Conservation (phyloP, 2,329 filamentous ascomycete species). For the Leptographium galeiforme region DNA sequence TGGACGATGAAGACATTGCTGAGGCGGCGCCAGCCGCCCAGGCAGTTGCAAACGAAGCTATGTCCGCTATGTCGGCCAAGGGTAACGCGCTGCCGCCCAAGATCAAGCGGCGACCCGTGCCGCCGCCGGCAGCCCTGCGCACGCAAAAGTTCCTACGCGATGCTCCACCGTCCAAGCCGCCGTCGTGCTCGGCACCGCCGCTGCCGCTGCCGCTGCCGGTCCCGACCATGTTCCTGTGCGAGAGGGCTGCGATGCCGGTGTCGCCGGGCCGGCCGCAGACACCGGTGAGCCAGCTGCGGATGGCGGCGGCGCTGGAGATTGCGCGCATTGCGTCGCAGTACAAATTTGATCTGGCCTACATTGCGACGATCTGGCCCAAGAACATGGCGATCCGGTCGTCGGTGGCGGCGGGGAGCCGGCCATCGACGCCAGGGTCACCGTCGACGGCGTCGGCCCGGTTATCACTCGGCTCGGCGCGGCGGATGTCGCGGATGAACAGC, state of each 20-base stretch:
- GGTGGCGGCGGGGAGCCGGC: neutral
- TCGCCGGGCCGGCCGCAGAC: conserved; percentile 4
- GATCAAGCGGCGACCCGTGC: neutral
- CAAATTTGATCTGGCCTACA: conserved; percentile 44
- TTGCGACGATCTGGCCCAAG: conserved; percentile 44
- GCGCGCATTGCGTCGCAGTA: conserved; percentile 42
- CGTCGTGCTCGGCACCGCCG: conserved; percentile 13
- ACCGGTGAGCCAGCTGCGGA: conserved; percentile 31
- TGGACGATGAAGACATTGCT: conserved; percentile 46
- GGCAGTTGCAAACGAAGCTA: neutral
- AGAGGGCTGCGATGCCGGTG: neutral
- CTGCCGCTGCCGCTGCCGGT: conserved; percentile 14
- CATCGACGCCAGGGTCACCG: neutral
- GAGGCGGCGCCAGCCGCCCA: conserved; percentile 19
- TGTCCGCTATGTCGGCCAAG: neutral
- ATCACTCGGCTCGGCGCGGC: neutral
- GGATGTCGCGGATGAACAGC: conserved; percentile 2
- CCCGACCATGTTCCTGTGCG: conserved; percentile 3
- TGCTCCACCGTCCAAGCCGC: conserved; percentile 15
- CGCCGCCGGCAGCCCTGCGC: neutral
- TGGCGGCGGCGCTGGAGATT: conserved; percentile 38
- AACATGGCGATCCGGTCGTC: conserved; percentile 8
- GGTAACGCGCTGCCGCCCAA: neutral
- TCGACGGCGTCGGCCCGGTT: neutral
- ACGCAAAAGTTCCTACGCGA: conserved; percentile 1